Evolutionary conservation across 2,329 filamentous ascomycete species (phyloP).

Genomic region (Aspergillus sp.): DNA sequence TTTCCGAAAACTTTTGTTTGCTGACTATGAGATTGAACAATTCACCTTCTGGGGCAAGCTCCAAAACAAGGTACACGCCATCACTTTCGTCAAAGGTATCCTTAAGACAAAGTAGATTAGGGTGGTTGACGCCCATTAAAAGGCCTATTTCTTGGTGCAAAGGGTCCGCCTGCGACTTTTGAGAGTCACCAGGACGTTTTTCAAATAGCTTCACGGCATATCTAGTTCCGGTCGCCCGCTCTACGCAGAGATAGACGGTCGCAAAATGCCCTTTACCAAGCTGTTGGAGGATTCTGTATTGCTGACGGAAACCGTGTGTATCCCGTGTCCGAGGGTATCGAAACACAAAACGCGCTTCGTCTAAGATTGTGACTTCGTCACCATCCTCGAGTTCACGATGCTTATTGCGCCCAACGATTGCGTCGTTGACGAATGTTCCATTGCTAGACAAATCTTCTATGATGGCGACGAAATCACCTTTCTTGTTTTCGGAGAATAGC

Average conservation of each 20-base stretch:
- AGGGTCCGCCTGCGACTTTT: conserved; percentile 78
- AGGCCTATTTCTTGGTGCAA: conserved; percentile 95
- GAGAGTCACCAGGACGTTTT: conserved; percentile 76
- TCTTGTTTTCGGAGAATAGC: conserved; percentile 56
- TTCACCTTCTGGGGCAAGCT: conserved; percentile 89
- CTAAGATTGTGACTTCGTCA: conserved; percentile 85
- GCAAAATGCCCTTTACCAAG: conserved; percentile 95
- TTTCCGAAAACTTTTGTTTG: conserved; percentile 83
- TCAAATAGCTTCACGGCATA: conserved; percentile 96
- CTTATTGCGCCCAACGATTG: conserved; percentile 86
- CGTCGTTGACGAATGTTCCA: conserved; percentile 94
- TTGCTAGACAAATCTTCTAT: conserved; percentile 94
- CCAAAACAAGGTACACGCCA: conserved; percentile 86
- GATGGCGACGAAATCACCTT: conserved; percentile 64
- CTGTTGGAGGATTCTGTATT: conserved; percentile 80
- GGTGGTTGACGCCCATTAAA: conserved; percentile 94
- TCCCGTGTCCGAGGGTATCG: conserved; percentile 76
- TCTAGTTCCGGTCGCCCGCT: conserved; percentile 76
- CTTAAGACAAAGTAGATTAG: conserved; percentile 87
- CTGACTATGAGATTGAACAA: conserved; percentile 93
- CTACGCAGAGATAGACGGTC: conserved; percentile 85
- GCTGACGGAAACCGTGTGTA: conserved; percentile 76
- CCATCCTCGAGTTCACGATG: conserved; percentile 82
- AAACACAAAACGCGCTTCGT: conserved; percentile 86
- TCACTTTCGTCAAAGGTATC: conserved; percentile 92